Evolutionary conservation across 2,329 filamentous ascomycete species (phyloP), one percentile per base, ranked within the genome.

Genomic region (Monosporascus ibericus): DNA sequence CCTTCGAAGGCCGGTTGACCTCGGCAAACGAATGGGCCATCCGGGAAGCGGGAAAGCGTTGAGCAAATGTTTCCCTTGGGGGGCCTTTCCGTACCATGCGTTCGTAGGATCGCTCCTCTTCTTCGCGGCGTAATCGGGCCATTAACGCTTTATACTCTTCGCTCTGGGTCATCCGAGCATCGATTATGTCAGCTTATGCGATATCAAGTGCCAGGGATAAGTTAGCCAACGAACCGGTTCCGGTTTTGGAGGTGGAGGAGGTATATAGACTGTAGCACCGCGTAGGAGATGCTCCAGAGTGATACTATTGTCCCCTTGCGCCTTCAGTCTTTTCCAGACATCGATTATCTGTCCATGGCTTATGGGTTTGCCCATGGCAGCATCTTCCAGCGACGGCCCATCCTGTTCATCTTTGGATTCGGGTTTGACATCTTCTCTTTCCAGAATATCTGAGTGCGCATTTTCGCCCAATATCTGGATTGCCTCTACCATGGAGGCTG

Each of bases 61-160:
- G 77, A 30, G 76, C 69, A 62, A 87, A 85, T 18, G 79, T 77
- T 58, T 88, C 83, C 55, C 74, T 66, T 1, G 73, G 68, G 1
- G 77, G 69, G 2, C 74, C 70, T 2, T 85, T 82, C 56, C 86
- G 84, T 48, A 87, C 72, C 85, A 97, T 90, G 65, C 86, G 84
- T 60, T 90, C 81, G 75, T 97, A 99, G 49, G 83, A 79, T 55
- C 87, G 83, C 59, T 85, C 81, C 74, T 97, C 92, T 72, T 92
- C 87, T 63, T 94, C 85, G 55, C 80, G 83, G 57, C 90, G 89
- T 20, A 99, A 82, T 17, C 86, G 84, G 24, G 85, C 84, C 90
- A 97, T 97, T 1, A 96, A 76, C 6, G 86, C 87, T 68, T 90
- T 88, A 73, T 92, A 97, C 71, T 95, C 87, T 7, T 84, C 75